These are phyloP conservation scores for Trichophyton benhamiae DNA, from an alignment of 2,329 filamentous ascomycete species.

Conservation along the genomic window DNA sequence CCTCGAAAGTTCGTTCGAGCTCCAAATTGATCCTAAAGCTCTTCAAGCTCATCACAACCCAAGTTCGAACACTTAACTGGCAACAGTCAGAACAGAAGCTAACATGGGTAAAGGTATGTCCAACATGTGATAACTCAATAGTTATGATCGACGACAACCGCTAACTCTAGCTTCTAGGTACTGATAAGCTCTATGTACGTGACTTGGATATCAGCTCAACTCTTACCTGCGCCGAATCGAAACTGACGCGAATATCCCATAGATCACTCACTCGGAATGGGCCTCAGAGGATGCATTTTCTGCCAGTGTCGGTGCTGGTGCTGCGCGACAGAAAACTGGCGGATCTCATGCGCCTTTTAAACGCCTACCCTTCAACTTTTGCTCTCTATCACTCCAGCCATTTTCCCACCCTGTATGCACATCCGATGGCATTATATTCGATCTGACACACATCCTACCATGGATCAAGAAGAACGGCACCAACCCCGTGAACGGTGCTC, in stretches of 20 bases:
- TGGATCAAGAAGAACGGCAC: constrained; percentile 92
- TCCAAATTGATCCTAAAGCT: neutral
- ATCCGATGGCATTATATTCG: constrained; percentile 74
- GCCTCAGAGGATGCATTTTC: constrained; percentile 79
- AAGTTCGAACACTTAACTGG: neutral
- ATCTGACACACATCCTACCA: constrained; percentile 81
- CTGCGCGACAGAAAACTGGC: constrained; percentile 41
- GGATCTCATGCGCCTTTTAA: constrained; percentile 57
- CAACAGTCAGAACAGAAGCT: neutral
- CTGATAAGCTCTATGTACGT: constrained; percentile 40
- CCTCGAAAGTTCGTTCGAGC: neutral
- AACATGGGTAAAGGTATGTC: constrained; percentile 26
- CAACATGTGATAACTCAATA: neutral
- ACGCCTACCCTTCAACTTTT: constrained; percentile 93
- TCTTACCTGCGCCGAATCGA: constrained; percentile 14
- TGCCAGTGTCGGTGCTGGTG: constrained; percentile 60
- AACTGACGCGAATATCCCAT: constrained; percentile 1
- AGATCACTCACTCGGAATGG: constrained; percentile 98
- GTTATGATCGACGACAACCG: neutral
- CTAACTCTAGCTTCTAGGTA: constrained; percentile 25
- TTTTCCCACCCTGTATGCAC: constrained; percentile 95
- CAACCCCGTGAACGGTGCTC: constrained; percentile 74
- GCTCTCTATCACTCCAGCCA: constrained; percentile 86
- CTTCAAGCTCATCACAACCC: neutral
- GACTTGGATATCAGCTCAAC: neutral